Evolutionary conservation across 108 stramenopile genomes (phyloP), one percentile per base, ranked within the genome.

Genomic region (Cyclotella baltica): DNA sequence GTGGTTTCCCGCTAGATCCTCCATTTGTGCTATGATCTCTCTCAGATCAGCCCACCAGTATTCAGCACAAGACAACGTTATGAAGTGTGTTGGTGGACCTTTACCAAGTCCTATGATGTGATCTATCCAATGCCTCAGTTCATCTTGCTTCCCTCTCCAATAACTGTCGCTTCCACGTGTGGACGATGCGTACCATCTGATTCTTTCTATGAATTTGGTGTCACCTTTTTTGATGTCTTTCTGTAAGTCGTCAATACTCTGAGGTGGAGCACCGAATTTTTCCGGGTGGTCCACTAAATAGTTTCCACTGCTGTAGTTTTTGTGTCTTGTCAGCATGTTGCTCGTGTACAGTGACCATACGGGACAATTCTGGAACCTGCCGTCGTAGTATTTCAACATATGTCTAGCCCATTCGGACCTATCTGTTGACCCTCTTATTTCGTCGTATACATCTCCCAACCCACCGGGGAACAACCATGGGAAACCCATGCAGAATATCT

Each of bases 41-140:
- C 19, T 28, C n/a, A 80, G 23, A 34, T 80, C 79, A 19, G 79
- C 73, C 73, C 73, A 75, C 67, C 73, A 80, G 25, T 75, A 67
- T 46, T 80, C 79, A 2, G 79, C 73, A 59, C 79, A 80, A 4
- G 66, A 68, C 13, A 80, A 19, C 22, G 79, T 80, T 10, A 80
- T 67, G 73, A 80, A 80, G n/a, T 67, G 38, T 0, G 73, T 80
- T 0, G 79, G 79, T 1, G 79, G 74, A 0, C 79, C 79, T 11
- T 75, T 53, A 1, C 79, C 79, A 18, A 35, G 28, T 0, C 28
- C 57, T n/a, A 80, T 64, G 28, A 75, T 73, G 61, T 69, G 56
- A 23, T 80, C 59, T 28, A 80, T 75, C 79, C 79, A 80, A 18
- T 53, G 25, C 37, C 75, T 40, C n/a, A 80, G 55, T 43, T 72